Evolutionary conservation across 1,284 basidiomycete species (phyloP), one percentile per base, ranked within the genome.

Genomic region (Vanrija sp.): DNA sequence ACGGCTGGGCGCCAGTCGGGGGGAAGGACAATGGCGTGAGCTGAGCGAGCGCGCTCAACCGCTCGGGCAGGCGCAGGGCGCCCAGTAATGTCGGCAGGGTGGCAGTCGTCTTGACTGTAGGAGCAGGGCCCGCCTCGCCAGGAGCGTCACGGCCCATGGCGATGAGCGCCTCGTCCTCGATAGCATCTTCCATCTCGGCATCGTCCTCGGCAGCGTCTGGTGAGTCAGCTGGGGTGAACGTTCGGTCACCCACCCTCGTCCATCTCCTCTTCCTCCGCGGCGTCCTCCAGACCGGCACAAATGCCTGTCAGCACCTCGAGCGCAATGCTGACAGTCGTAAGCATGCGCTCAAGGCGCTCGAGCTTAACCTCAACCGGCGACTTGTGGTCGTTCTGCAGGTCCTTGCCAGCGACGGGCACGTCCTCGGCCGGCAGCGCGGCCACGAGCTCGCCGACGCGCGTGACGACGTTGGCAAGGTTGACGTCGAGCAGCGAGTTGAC

Each of bases 211-310:
- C 34, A 34, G 34, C 34, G 15, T 73, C 73, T 55, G 78, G 4
- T 6, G 34, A 18, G 38, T 62, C 78, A 61, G 72, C n/a, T n/a
- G n/a, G n/a, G n/a, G n/a, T n/a, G n/a, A n/a, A n/a, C n/a, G n/a
- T n/a, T n/a, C n/a, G n/a, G n/a, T n/a, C n/a, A 71, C 34, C 66
- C 66, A 53, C 54, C 69, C 8, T 62, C 66, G 2, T 58, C 65
- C 34, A 58, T 72, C 38, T 54, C 59, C 21, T 61, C 68, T 51
- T 55, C 83, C 43, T 71, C 72, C 79, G 46, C 68, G 3, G 85
- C 83, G 66, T 93, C 89, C 21, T 90, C 87, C 34, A 94, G 76
- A 10, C 86, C 88, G n/a, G 90, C 91, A 69, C 89, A 94, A n/a
- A 83, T 80, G 29, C 86, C 86, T 0, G 90, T 93, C 62, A 95